A percentile compares a stretch with the other conserved stretches of the same genome.
Evolutionary conservation across 2,329 filamentous ascomycete species (phyloP).

Genomic region (Colletotrichum kahawae): DNA sequence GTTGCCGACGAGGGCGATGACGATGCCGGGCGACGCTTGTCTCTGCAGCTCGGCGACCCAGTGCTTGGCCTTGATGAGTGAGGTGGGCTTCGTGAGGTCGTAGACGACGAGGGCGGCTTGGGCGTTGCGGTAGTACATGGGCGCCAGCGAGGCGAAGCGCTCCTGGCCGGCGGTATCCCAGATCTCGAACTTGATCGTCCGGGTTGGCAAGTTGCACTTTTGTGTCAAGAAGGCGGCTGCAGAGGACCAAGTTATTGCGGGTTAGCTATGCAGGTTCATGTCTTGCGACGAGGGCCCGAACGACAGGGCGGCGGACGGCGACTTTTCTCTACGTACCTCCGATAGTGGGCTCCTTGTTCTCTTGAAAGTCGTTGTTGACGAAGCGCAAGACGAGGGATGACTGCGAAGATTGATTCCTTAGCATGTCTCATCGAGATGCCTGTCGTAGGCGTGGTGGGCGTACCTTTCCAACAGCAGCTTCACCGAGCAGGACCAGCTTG

Average conservation of each 20-base stretch:
- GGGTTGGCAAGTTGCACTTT: conserved; percentile 93
- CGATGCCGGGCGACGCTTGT: conserved; percentile 94
- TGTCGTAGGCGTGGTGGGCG: conserved; percentile 16
- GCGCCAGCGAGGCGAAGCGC: conserved; percentile 92
- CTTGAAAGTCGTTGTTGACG: conserved; percentile 99
- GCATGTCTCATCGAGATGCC: background rate
- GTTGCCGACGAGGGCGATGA: conserved; percentile 96
- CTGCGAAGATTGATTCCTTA: conserved; percentile 51
- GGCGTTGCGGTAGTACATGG: conserved; percentile 99
- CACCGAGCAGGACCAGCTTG: conserved; percentile 96
- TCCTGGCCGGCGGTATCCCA: conserved; percentile 99
- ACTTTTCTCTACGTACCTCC: conserved; percentile 68
- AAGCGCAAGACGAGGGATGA: conserved; percentile 97
- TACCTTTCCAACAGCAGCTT: conserved; percentile 99
- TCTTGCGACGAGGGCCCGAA: background rate
- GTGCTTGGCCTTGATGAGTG: conserved; percentile 95
- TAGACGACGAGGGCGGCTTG: conserved; percentile 98
- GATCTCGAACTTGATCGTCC: conserved; percentile 93
- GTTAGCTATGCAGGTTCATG: conserved; percentile 2
- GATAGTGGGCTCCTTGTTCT: conserved; percentile 99
- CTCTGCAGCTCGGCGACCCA: conserved; percentile 98
- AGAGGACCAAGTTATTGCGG: conserved; percentile 1
- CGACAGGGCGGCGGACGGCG: background rate
- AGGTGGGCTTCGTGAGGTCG: conserved; percentile 96
- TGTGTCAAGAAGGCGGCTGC: conserved; percentile 96